Base-by-base conservation (phyloP, 352 stramenopile genomes). In the Phytophthora boehmeriae region DNA sequence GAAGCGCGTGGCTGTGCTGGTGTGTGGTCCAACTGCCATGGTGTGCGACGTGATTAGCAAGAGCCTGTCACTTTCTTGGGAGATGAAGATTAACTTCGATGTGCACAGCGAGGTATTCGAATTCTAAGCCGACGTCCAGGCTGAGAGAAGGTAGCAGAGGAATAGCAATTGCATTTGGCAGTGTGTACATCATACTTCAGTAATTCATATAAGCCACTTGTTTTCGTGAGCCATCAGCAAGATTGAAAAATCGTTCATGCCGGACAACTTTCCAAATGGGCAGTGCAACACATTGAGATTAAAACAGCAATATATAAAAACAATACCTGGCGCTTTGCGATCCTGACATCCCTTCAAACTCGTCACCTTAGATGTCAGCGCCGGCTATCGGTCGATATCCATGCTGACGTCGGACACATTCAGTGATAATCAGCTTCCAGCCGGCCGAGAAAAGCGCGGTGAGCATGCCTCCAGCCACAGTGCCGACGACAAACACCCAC, bases 11-110 rank as follows among this genome's bases (percentile, higher is more conserved):
- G 76, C 49, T 0, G 71, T 86, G 13, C 54, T 86, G 16, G 76
- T 82, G 1, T 83, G 74, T 35, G 76, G 76, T 1, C 76, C 76
- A 0, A 17, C 13, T 0, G 32, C 43, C 8, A 75, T 86, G 68
- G 63, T 79, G 16, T 39, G 22, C 5, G 69, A 71, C 3, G 72
- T 75, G 19, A 60, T 80, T 4, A 38, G 28, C 23, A 52, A 56
- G 19, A 71, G 66, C 16, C 38, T 73, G 9, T 6, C 20, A 1
- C 57, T 80, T 6, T 62, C 65, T 0, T 54, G 38, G n/a, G 46
- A 71, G 25, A 57, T 76, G 53, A 64, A 71, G 13, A 16, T 85
- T n/a, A 45, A 20, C 19, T 82, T 85, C 28, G 70, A 85, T 36
- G 71, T 83, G 2, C 67, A 82, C 51, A 62, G 60, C 32, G 73